These are phyloP conservation scores for Amanita pseudoporphyria DNA, from an alignment of 768 basidiomycete genomes.

Conservation along the genomic window DNA sequence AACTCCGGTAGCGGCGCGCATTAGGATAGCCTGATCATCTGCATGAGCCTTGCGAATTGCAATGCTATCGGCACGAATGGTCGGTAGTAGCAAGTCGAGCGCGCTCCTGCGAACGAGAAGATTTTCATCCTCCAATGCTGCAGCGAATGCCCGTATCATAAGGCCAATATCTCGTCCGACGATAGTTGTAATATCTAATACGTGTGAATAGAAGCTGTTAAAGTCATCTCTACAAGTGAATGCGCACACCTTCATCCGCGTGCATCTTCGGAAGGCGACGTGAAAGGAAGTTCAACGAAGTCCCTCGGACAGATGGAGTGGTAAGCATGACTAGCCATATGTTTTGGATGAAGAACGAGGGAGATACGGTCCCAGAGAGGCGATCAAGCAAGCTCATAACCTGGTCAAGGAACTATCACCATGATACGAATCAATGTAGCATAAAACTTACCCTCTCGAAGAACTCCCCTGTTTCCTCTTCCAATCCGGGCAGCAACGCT, in stretches of 20 bases:
- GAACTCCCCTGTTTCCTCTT: constrained; percentile 96
- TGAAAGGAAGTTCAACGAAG: constrained; percentile 80
- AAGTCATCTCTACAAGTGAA: not conserved
- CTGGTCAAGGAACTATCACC: constrained; percentile 24
- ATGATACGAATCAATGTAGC: constrained; percentile 4
- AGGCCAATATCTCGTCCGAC: constrained; percentile 85
- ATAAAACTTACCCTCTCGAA: constrained; percentile 66
- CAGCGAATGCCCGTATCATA: constrained; percentile 88
- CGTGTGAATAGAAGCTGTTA: not conserved
- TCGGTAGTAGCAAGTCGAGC: constrained; percentile 76
- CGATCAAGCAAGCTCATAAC: constrained; percentile 74
- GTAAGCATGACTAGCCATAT: constrained; percentile 93
- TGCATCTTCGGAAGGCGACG: constrained; percentile 67
- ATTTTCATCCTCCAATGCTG: constrained; percentile 90
- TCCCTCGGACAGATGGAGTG: constrained; percentile 73
- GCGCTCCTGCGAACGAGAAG: constrained; percentile 80
- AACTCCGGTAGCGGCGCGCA: constrained; percentile 80
- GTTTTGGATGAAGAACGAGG: constrained; percentile 90
- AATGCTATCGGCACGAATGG: constrained; percentile 62
- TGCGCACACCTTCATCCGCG: constrained; percentile 52
- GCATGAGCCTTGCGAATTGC: constrained; percentile 58
- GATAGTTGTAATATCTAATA: constrained; percentile 53
- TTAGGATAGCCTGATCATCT: constrained; percentile 73
- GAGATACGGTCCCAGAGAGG: constrained; percentile 75
- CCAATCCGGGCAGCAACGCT: constrained; percentile 87